Conservation (phyloP, 108 stramenopile species). For the Cyclotella cryptica region DNA sequence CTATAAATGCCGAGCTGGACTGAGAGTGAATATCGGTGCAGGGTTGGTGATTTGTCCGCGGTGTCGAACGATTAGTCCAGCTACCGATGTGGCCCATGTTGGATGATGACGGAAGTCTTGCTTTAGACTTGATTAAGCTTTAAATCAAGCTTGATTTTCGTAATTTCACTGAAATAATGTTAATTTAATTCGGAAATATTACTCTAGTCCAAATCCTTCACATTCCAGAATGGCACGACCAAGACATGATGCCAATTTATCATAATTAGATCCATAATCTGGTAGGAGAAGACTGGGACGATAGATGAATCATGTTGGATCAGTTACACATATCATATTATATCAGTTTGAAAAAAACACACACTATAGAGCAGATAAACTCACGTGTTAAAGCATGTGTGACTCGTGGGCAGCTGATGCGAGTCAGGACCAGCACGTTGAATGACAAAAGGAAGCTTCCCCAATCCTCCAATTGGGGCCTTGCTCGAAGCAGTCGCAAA, state of each 20-base stretch:
- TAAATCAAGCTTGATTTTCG: background rate
- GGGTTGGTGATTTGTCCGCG: constrained; percentile 43
- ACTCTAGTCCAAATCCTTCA: constrained; percentile 83
- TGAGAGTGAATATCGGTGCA: constrained; percentile 29
- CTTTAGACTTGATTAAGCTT: background rate
- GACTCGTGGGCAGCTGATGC: constrained; percentile 84
- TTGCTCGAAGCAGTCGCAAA: constrained; percentile 88
- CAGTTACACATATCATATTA: background rate
- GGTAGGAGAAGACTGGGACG: constrained; percentile 47
- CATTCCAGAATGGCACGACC: constrained; percentile 79
- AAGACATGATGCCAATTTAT: constrained; percentile 61
- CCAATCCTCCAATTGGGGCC: constrained; percentile 94
- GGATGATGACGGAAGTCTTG: constrained; percentile 4
- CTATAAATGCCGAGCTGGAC: constrained; percentile 29
- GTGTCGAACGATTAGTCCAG: constrained; percentile 36
- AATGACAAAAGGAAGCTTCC: constrained; percentile 82
- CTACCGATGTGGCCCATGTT: constrained; percentile 18
- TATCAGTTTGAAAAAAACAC: background rate
- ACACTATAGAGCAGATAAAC: constrained; percentile 20
- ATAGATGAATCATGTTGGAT: background rate
- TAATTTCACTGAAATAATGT: background rate
- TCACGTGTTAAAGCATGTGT: constrained; percentile 95
- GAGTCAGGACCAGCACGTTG: constrained; percentile 94
- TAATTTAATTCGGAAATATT: constrained; percentile 9
- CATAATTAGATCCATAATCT: constrained; percentile 73